Evolutionary conservation across 1,284 basidiomycete species (phyloP), one percentile per base, ranked within the genome.

Genomic region (Cerioporus squamosus): DNA sequence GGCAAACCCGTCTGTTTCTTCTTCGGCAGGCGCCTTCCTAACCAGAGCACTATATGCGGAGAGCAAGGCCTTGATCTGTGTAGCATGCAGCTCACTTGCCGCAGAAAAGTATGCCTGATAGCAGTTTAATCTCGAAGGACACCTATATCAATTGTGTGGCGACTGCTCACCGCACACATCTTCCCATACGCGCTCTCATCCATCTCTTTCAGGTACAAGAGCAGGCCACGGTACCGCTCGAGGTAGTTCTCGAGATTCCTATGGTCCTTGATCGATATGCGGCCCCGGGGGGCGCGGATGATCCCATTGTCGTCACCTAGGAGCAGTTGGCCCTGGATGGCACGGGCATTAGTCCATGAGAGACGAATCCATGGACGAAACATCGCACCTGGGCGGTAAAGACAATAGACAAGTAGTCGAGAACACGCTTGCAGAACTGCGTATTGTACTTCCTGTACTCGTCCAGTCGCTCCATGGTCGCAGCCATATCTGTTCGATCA

Each of bases 201-300:
- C 87, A 97, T 96, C 77, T 99, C 97, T 72, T 95, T 96, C 63
- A 98, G 77, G 70, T 97, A 99, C 15, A 98, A 80, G 75, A 98
- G 87, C 48, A 99, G 73, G 2, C 96, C 96, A 47, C 91, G 87
- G 73, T 98, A 98, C 48, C 88, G 82, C 24, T 92, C 94, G 10
- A 98, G 82, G 69, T 92, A 91, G 26, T 81, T 80, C 69, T 98
- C 94, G 72, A 98, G 80, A 14, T 83, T 79, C 51, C 80, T 78
- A 71, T 97, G 95, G 5, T 82, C 78, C 8, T 81, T 72, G 29
- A 94, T 75, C 7, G 74, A 74, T 5, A 84, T 79, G 49, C 79
- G 78, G 18, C 81, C 78, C 36, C 76, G 72, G 33, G 74, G 70
- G 9, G 74, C 65, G 57, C 80, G 79, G 18, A 68, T 68, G 6